Percentiles rank a stretch among this genome's conserved stretches.
phyloP scores from a whole-genome alignment of 352 stramenopile species.

The Pythium volutum region DNA sequence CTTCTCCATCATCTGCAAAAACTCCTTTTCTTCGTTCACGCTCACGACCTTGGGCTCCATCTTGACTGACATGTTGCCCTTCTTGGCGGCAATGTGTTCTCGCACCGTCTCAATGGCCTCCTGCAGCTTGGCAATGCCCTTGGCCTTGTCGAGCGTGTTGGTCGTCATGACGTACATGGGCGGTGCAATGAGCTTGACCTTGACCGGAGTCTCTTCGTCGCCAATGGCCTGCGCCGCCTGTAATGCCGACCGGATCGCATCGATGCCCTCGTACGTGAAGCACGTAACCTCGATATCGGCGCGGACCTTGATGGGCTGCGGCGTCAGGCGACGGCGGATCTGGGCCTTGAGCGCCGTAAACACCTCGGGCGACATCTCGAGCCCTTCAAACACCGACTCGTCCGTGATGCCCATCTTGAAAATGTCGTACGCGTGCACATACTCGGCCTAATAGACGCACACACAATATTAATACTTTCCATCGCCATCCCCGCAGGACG shows the following conservation, averaged over 20 bases:
- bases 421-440: constrained; percentile 98
- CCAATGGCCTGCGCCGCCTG: constrained; percentile 84
- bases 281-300: constrained; percentile 99
- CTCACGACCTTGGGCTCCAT: constrained; percentile 99
- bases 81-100: constrained; percentile 93
- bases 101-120: constrained; percentile 95
- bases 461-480: too few species aligned
- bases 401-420: constrained; percentile 98
- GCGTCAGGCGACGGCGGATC: constrained; percentile 96
- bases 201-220: constrained; percentile 92
- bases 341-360: constrained; percentile 93
- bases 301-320: constrained; percentile 99
- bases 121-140: constrained; percentile 96
- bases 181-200: constrained; percentile 99
- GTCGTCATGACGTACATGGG: constrained; percentile 99
- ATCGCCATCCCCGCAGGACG: too few species aligned
- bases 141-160: constrained; percentile 97
- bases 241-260: constrained; percentile 97
- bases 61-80: constrained; percentile 95
- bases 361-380: constrained; percentile 90
- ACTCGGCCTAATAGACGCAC: constrained; percentile 89
- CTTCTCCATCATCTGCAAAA: constrained; percentile 99
- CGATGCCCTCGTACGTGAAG: constrained; percentile 99
- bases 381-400: constrained; percentile 75
- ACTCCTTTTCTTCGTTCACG: constrained; percentile 98